Percentiles rank a stretch among this genome's conserved stretches.
phyloP scores from a whole-genome alignment of 805 yeast genomes.

The Saccharomyces cerevisiae region DNA sequence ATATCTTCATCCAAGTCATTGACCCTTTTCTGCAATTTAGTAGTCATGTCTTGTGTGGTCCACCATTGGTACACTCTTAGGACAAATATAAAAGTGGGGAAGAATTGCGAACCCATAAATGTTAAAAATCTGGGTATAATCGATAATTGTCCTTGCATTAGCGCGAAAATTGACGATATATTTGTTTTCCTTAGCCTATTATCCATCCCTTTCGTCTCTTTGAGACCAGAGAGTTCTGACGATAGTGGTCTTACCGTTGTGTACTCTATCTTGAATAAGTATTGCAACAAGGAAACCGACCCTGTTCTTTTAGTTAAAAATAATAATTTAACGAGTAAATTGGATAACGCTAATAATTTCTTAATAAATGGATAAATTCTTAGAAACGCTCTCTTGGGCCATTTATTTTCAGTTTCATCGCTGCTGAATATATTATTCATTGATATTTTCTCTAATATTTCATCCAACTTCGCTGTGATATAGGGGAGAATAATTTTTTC shows the following conservation, averaged over 20 bases:
- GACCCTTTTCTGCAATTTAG: constrained; percentile 43
- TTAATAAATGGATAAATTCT: constrained; percentile 55
- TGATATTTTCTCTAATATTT: constrained; percentile 50
- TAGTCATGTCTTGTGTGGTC: constrained; percentile 67
- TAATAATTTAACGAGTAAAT: constrained; percentile 50
- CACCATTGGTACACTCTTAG: constrained; percentile 91
- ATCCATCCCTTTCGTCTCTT: background rate
- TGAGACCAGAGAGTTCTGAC: background rate
- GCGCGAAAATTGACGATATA: background rate
- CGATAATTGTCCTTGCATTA: constrained; percentile 4
- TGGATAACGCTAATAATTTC: constrained; percentile 38
- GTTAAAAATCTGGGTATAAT: constrained; percentile 3
- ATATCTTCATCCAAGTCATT: constrained; percentile 40
- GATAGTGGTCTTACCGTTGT: constrained; percentile 32
- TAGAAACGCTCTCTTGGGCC: constrained; percentile 35
- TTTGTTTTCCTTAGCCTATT: background rate
- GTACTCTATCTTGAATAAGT: constrained; percentile 53
- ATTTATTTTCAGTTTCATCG: constrained; percentile 35
- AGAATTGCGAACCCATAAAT: constrained; percentile 38
- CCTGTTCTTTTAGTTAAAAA: constrained; percentile 61
- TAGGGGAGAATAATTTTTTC: constrained; percentile 63
- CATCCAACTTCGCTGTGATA: constrained; percentile 57
- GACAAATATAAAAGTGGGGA: constrained; percentile 76
- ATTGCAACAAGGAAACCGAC: constrained; percentile 56
- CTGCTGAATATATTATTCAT: constrained; percentile 40